Evolutionary conservation across 2,329 filamentous ascomycete species (phyloP), one percentile per base, ranked within the genome.

Genomic region (Botrytis byssoidea): DNA sequence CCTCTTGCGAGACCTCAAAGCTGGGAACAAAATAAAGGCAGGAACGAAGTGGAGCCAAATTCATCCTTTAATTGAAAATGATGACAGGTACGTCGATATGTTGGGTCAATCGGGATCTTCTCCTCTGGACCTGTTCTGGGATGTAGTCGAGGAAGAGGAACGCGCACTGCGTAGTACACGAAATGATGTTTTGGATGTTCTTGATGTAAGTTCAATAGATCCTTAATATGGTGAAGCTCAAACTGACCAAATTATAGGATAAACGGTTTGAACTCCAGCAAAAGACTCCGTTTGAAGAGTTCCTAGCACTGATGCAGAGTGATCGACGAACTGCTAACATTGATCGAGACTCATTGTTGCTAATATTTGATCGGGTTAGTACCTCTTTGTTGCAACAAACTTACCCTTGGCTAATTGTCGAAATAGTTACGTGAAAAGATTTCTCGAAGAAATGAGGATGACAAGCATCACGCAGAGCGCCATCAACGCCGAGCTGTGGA

Each of bases 121-220:
- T 7, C 93, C 96, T 22, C 87, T 97, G 77, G 94, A 98, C 79
- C 86, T 99, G 10, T 98, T 99, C 85, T 98, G 95, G 94, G 96
- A 99, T 81, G 86, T 95, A 66, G 88, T 98, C 40, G 96, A 98
- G 82, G 94, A 97, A 82, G 94, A 98, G 82, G 95, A 99, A 80
- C 90, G 93, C 74, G 90, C 91, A n/a, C 85, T 98, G 66, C 91
- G 95, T 75, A 91, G 89, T 68, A 91, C 92, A 67, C 88, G 93
- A 75, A 97, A 96, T 81, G 90, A 94, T 80, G 92, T 97, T 57
- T 85, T 96, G 77, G 94, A 97, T 83, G 93, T 96, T 77, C 87
- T 97, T 78, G 93, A 97, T 86, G 93, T 96, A 83, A 86, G 91
- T 85, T 22, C 35, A 59, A 40, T 55, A 57, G 10, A 63, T 14